Evolutionary conservation across 2,329 filamentous ascomycete genomes (phyloP), one percentile per base, ranked within the genome.

Genomic region (Neonectria magnoliae): DNA sequence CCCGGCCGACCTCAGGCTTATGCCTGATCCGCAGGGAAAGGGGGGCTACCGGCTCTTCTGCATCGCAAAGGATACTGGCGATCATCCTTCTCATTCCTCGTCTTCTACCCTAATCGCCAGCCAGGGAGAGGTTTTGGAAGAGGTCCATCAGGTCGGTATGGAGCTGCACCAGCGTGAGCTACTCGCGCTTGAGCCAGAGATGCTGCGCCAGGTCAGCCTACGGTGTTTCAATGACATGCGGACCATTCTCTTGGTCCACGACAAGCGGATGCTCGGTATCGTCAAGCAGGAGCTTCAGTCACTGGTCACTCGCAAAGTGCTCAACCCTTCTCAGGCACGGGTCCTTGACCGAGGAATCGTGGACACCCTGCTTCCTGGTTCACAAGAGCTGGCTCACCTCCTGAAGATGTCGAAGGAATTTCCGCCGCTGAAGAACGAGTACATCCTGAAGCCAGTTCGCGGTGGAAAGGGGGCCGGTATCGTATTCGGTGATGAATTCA

Each of bases 241-340:
- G 0, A 82, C 80, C 0, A 71, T 82, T 6, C 66, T 81, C 10
- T 65, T 82, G 1, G 76, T 80, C 1, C 81, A 82, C 60, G 81
- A 82, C 66, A 82, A 82, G 63, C 76, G 81, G 3, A 81, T 82
- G 77, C 68, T 82, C 1, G 79, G 79, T 9, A 75, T 82, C 11
- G 64, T 82, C 4, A 74, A 67, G 36, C 75, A 80, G 53, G 79
- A 82, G 57, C 60, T 80, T 0, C 57, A 65, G 4, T n/a, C 47
- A 0, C 57, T 82, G 6, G 62, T 77, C 4, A 60, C 33, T 1
- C 70, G 71, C 1, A 20, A 60, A 1, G 73, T 76, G 1, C 56
- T 81, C 5, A 78, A 73, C 0, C 14, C 62, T 1, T 54, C 13
- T 0, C 77, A 81, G 60, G 77, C 68, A 1, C 41, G 57, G 3